phyloP scores from a whole-genome alignment of 805 yeast genomes.

The Candida oleophila region DNA sequence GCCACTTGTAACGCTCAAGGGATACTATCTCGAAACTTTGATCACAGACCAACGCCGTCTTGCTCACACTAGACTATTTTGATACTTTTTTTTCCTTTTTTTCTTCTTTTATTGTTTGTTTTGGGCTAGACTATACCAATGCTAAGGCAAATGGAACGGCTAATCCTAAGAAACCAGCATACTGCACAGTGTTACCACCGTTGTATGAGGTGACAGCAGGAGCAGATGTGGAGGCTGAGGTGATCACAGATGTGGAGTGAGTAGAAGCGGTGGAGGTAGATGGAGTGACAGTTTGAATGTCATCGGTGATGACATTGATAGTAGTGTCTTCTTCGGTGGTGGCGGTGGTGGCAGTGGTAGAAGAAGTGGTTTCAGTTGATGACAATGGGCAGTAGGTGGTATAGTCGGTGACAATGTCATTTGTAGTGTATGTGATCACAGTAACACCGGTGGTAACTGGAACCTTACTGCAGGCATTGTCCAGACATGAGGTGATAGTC shows the following conservation, averaged over 20 bases:
- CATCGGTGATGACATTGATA: slow-evolving; percentile 41
- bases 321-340: slow-evolving; percentile 17
- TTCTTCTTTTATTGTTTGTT: background rate
- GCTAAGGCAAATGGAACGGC: slow-evolving; percentile 20
- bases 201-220: slow-evolving; percentile 15
- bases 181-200: slow-evolving; percentile 10
- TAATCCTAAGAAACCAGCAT: slow-evolving; percentile 24
- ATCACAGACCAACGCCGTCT: background rate
- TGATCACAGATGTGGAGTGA: slow-evolving; percentile 8
- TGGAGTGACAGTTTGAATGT: slow-evolving; percentile 36
- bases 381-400: slow-evolving; percentile 21
- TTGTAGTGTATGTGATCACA: slow-evolving; percentile 1
- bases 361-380: slow-evolving; percentile 18
- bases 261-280: slow-evolving; percentile 13
- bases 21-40: background rate
- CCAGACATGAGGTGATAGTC: slow-evolving; percentile 23
- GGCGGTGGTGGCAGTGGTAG: slow-evolving; percentile 20
- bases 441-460: slow-evolving; percentile 3
- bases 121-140: slow-evolving; percentile 2
- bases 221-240: slow-evolving; percentile 9
- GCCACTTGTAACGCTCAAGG: background rate
- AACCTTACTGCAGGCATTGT: slow-evolving; percentile 19
- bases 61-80: background rate
- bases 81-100: background rate
- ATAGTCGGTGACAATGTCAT: slow-evolving; percentile 7